Base-by-base conservation (phyloP, 2,329 filamentous ascomycete species). In the Neurospora sp. region DNA sequence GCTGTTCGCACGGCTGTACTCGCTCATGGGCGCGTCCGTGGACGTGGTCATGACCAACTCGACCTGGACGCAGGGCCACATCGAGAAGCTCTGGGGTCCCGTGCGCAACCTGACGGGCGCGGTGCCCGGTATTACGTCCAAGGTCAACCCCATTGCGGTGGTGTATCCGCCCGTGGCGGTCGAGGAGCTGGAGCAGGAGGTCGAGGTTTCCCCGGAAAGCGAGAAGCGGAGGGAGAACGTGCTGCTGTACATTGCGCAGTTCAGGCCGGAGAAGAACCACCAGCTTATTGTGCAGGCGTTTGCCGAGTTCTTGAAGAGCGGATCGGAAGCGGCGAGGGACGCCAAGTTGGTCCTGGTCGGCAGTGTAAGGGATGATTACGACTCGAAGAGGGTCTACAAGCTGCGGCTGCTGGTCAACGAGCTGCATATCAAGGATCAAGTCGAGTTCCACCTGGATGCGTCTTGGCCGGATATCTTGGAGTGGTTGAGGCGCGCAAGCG, bases 41-140 rank as follows among this genome's bases (percentile, higher is more conserved):
- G 94, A 99, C 77, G 88, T 97, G 0, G 95, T 98, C 74, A 97
- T 98, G 93, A 97, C 96, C 71, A 99, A 99, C 80, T 97, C 93
- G 5, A 92, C 87, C 71, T 99, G 96, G 96, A 99, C 96, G 0
- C 91, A 96, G 74, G 86, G 82, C 1, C 93, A 98, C 77, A 91
- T 98, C 74, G 86, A 89, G 73, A 85, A 87, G 8, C 84, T 98
- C 8, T 98, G 95, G 95, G 90, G 89, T 0, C 85, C 83, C 68
- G 82, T 82, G 76, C 84, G 85, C 75, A 80, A 77, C 66, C 23
- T 62, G 52, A 62, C 52, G 23, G 52, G 52, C 6, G 23, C 23
- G 13, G 23, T 62, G 43, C 52, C 52, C 52, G 52, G 52, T 15
- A 81, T 82, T 71, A 81, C 81, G 72, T 76, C 77, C 69, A 83